Conservation (phyloP, 2,329 filamentous ascomycete species). For the Cladosporium sp. region DNA sequence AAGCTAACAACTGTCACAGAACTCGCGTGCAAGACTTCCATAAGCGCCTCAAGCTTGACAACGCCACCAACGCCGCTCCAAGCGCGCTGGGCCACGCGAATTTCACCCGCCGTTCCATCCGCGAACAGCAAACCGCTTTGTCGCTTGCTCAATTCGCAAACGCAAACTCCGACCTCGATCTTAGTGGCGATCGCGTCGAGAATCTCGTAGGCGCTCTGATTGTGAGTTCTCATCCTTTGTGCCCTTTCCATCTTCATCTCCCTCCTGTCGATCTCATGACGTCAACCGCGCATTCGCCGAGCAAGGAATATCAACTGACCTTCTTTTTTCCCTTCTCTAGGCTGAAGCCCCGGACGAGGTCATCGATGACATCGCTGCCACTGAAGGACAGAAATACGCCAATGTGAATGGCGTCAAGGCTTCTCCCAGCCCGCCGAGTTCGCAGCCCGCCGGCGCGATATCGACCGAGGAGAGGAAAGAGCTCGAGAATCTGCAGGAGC, state of each 20-base stretch:
- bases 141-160: slow-evolving; percentile 56
- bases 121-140: slow-evolving; percentile 62
- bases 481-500: slow-evolving; percentile 31
- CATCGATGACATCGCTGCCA: slow-evolving; percentile 34
- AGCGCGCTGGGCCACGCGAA: slow-evolving; percentile 30
- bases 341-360: slow-evolving; percentile 40
- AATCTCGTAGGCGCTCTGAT: slow-evolving; percentile 57
- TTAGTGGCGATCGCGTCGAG: slow-evolving; percentile 43
- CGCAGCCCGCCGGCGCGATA: slow-evolving; percentile 28
- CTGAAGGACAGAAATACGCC: slow-evolving; percentile 16
- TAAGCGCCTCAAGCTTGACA: slow-evolving; percentile 11
- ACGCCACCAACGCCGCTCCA: slow-evolving; percentile 18
- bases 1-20: slow-evolving; percentile 17
- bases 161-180: slow-evolving; percentile 45
- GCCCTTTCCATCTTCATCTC: slow-evolving; percentile 18
- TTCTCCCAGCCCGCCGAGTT: slow-evolving; percentile 20
- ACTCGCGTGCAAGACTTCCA: slow-evolving; percentile 20
- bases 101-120: slow-evolving; percentile 46
- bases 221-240: slow-evolving; percentile 51
- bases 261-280: slow-evolving; percentile 12
- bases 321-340: slow-evolving; percentile 26
- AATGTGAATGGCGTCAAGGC: slow-evolving; percentile 5
- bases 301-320: slow-evolving; percentile 6
- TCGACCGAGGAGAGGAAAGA: slow-evolving; percentile 32
- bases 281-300: slow-evolving; percentile 1